Evolutionary conservation across 2,329 filamentous ascomycete genomes (phyloP).

Genomic region (Pezizomycotina sp.): DNA sequence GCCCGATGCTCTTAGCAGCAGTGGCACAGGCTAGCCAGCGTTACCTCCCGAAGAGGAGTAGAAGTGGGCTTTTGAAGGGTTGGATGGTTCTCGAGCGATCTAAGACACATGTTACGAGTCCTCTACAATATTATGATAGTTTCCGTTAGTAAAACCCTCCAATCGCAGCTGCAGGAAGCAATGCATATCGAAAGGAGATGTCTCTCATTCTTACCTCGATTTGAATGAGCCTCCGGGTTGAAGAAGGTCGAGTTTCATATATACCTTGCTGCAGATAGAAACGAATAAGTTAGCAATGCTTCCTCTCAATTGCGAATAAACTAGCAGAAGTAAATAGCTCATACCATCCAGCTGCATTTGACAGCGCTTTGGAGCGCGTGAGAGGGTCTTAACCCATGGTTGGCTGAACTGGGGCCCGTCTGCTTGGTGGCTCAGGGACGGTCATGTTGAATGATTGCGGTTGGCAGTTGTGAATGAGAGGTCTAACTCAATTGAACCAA

Average conservation of each 20-base stretch:
- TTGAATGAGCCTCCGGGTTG: conserved; percentile 81
- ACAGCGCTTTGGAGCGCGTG: conserved; percentile 49
- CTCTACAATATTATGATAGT: too few species aligned
- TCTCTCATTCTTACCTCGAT: conserved; percentile 34
- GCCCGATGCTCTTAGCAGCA: conserved; percentile 46
- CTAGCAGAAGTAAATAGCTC: conserved; percentile 22
- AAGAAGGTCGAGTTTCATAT: conserved; percentile 70
- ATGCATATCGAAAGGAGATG: background rate
- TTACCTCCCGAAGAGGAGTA: conserved; percentile 71
- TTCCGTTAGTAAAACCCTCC: conserved; percentile 13
- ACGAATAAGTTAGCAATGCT: conserved; percentile 18
- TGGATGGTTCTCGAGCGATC: conserved; percentile 30
- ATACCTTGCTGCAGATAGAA: conserved; percentile 45
- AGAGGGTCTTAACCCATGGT: conserved; percentile 64
- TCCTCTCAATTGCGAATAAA: background rate
- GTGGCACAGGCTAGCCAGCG: conserved; percentile 68
- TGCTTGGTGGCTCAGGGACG: conserved; percentile 15
- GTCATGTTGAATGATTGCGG: conserved; percentile 19
- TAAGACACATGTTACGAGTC: conserved; percentile 54
- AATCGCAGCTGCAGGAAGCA: background rate
- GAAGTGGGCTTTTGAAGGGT: conserved; percentile 42
- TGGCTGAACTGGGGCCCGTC: conserved; percentile 30
- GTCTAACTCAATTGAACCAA: too few species aligned
- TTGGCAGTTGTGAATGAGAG: too few species aligned
- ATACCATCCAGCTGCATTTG: conserved; percentile 55